Base-by-base conservation (phyloP, 2,329 filamentous ascomycete genomes). In the Monilinia fructicola region DNA sequence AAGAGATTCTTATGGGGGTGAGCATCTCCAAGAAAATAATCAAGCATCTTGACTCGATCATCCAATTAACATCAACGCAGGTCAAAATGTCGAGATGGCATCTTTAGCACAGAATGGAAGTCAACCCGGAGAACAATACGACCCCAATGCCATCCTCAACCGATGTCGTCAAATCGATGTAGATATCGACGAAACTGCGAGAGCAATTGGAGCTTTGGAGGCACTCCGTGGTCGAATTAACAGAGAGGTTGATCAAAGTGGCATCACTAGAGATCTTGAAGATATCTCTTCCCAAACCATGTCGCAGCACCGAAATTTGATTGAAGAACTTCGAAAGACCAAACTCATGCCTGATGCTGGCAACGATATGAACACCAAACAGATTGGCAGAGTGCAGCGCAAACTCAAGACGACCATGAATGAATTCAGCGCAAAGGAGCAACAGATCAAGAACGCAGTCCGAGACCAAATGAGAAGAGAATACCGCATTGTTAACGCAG, bases 391-490 rank as follows among this genome's bases (percentile, higher is more conserved):
- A 67, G 86, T 95, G 55, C 91, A 96, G 77, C 86, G 90, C 63
- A 86, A 89, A 66, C 83, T 97, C 72, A 93, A 94, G 81, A 16
- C n/a, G 18, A n/a, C 18, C n/a, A 46, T 46, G 44, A 18, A 46
- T 1, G 3, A 21, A 69, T 97, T 93, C 81, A 92, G 95, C 79
- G 84, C 87, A 71, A 83, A 92, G 65, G 93, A 98, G 78, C n/a
- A n/a, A 86, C 86, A 1, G 84, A 88, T 93, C 83, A 87, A 90
- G 76, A 90, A 90, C 78, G 88, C 90, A 72, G 87, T 92, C 42
- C 85, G 91, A 77, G 90, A 92, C 60, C 92, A 96, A 78, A 91
- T 96, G 80, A 90, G 88, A 71, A 87, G 95, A 65, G 93, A 97
- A 77, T 97, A 96, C 79, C 86, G 90, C 67, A 97, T 98, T 76